Evolutionary conservation across 2,329 filamentous ascomycete genomes (phyloP).

Genomic region (Penicillium sp.): DNA sequence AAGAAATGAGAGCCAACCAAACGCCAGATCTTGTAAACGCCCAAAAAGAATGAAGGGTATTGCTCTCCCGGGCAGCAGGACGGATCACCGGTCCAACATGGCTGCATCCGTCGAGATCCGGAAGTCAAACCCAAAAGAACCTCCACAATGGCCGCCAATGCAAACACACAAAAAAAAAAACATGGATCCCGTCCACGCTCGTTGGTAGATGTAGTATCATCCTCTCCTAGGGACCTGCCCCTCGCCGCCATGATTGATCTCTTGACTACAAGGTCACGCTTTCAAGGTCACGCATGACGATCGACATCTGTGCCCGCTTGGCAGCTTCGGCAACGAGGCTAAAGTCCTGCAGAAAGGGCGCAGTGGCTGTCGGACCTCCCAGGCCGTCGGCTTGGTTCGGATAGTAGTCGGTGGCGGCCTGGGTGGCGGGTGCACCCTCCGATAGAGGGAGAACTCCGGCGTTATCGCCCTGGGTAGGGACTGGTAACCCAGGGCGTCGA

Average conservation of each 20-base stretch:
- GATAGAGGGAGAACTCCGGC: constrained; percentile 8
- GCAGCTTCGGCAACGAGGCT: constrained; percentile 88
- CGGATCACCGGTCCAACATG: background rate
- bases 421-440: constrained; percentile 9
- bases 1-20: background rate
- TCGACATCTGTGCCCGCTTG: constrained; percentile 86
- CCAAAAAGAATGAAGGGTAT: constrained; percentile 1
- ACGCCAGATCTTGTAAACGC: constrained; percentile 8
- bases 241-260: background rate
- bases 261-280: constrained; percentile 35
- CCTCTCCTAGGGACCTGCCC: constrained; percentile 11
- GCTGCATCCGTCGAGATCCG: background rate
- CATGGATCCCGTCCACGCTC: constrained; percentile 15
- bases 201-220: background rate
- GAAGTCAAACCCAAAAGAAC: background rate
- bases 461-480: constrained; percentile 12
- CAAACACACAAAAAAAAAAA: constrained; percentile 1
- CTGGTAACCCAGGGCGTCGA: constrained; percentile 5
- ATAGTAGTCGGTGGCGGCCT: constrained; percentile 17
- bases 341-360: constrained; percentile 73
- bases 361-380: constrained; percentile 45
- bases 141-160: constrained; percentile 7
- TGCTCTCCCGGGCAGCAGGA: background rate
- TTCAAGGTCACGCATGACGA: constrained; percentile 80
- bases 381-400: constrained; percentile 26